phyloP scores from a whole-genome alignment of 2,329 filamentous ascomycete genomes.

The Fusarium camptoceras region DNA sequence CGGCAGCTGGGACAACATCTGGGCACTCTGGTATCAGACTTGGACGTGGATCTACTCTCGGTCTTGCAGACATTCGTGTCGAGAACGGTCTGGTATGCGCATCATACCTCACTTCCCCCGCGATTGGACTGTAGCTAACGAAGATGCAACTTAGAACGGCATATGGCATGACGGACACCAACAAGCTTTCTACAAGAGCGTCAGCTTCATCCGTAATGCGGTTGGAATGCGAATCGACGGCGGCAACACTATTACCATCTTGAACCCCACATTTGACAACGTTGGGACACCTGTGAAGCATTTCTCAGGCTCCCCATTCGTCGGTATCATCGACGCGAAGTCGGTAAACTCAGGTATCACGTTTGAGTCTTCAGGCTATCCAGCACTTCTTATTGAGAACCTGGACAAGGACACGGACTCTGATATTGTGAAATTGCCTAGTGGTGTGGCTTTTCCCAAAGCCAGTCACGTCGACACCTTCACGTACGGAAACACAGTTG shows the following conservation, averaged over 20 bases:
- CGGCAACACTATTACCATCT: not conserved
- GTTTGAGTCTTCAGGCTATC: not conserved
- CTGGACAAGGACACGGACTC: not conserved
- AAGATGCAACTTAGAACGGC: not conserved
- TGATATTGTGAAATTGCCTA: not conserved
- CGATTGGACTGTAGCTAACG: not conserved
- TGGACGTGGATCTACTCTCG: not conserved
- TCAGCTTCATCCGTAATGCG: not conserved
- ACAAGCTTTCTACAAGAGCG: not conserved
- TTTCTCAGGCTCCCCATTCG: not conserved
- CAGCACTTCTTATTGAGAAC: not conserved
- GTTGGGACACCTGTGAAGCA: not conserved
- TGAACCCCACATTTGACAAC: not conserved
- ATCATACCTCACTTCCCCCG: too few relatives aligned
- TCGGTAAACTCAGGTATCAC: not conserved
- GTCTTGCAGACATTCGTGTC: not conserved
- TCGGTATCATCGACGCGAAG: not conserved
- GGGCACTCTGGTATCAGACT: not conserved
- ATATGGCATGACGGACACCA: conserved; percentile 1
- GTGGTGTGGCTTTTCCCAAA: not conserved
- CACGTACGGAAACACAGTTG: not conserved
- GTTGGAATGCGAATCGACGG: not conserved
- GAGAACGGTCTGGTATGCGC: not conserved
- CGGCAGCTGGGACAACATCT: not conserved
- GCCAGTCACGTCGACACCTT: not conserved